These are phyloP conservation scores for Apiotrichum domesticum DNA, from an alignment of 1,284 basidiomycete species.

Conservation along the genomic window DNA sequence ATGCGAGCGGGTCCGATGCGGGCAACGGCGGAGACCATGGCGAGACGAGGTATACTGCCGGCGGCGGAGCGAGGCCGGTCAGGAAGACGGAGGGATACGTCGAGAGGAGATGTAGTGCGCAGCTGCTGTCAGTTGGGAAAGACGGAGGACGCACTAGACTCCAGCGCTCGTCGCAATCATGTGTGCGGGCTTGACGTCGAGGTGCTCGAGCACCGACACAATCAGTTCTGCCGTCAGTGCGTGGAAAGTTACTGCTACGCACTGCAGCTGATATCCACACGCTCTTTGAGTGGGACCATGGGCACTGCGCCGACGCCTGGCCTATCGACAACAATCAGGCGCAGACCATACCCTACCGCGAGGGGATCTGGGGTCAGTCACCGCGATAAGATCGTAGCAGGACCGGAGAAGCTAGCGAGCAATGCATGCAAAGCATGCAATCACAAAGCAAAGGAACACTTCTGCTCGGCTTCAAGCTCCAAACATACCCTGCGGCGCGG, in stretches of 20 bases:
- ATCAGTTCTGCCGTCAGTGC: constrained; percentile 29
- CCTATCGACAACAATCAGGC: constrained; percentile 40
- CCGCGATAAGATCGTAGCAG: background rate
- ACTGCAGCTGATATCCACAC: constrained; percentile 36
- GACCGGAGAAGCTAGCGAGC: too few relatives aligned
- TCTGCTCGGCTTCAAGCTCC: too few relatives aligned
- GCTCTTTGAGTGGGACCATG: constrained; percentile 27
- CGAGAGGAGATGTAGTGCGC: constrained; percentile 34
- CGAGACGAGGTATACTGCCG: constrained; percentile 33
- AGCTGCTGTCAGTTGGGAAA: constrained; percentile 20
- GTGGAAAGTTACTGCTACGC: constrained; percentile 8
- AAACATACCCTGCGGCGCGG: constrained; percentile 33
- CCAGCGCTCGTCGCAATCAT: constrained; percentile 39
- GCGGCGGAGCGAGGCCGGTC: constrained; percentile 26
- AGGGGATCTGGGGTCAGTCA: constrained; percentile 31
- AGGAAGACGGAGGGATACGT: constrained; percentile 26
- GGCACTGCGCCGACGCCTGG: constrained; percentile 40
- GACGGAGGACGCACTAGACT: constrained; percentile 30
- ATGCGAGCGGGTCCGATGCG: constrained; percentile 28
- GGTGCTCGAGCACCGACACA: constrained; percentile 37
- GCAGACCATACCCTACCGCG: constrained; percentile 28
- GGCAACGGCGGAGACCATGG: constrained; percentile 42
- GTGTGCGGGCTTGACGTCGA: constrained; percentile 31
- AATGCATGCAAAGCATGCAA: too few relatives aligned
- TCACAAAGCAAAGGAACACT: too few relatives aligned